A percentile compares a stretch with the other conserved stretches of the same genome.
Evolutionary conservation across 257 asterid genomes (phyloP).

Genomic region (Nemophila menziesii): DNA sequence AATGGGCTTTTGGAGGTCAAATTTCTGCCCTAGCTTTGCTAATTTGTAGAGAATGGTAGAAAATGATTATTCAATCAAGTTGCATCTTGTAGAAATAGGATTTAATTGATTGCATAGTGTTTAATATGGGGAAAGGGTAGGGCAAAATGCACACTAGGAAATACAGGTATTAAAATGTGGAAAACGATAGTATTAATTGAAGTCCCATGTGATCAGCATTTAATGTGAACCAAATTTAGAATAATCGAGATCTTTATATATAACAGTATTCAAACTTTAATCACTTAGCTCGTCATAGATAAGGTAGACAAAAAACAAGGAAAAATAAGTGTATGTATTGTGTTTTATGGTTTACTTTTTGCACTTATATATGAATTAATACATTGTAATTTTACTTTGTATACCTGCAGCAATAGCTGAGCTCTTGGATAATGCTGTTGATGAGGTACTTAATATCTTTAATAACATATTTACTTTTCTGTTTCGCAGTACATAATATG

Average conservation of each 20-base stretch:
- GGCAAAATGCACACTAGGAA: not conserved
- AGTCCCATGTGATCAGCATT: not conserved
- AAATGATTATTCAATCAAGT: no score
- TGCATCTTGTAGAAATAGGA: not conserved
- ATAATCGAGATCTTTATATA: no score
- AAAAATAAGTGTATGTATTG: not conserved
- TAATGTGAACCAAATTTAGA: not conserved
- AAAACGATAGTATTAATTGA: not conserved
- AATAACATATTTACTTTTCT: not conserved
- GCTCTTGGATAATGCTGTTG: slow-evolving; percentile 88
- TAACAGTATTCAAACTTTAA: no score
- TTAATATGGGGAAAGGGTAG: not conserved
- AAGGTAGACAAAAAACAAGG: not conserved
- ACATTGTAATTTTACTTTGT: slow-evolving; percentile 10
- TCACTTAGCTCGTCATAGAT: no score
- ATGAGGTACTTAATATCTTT: slow-evolving; percentile 51
- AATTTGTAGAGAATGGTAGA: no score
- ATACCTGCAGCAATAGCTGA: slow-evolving; percentile 77
- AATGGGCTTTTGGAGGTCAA: slow-evolving; percentile 96
- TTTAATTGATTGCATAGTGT: not conserved
- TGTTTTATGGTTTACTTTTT: not conserved
- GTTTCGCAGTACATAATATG: not conserved
- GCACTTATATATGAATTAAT: no score
- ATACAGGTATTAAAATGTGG: not conserved
- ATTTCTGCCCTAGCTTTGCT: not conserved